Conservation (phyloP, 164 flowering plant species). For the Houttuynia cordata region DNA sequence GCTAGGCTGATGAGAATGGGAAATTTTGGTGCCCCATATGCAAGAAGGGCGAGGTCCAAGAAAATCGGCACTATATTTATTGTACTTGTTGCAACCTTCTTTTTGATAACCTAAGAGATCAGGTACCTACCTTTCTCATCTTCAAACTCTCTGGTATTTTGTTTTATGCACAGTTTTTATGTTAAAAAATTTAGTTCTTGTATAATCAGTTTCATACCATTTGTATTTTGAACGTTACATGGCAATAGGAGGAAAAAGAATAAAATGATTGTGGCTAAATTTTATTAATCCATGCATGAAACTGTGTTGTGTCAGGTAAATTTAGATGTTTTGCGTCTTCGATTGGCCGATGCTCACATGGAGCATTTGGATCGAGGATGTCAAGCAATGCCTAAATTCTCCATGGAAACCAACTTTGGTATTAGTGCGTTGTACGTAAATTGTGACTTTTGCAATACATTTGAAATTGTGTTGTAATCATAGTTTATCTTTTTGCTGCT, state of each 20-base stretch:
- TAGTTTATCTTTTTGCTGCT: neutral
- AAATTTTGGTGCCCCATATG: conserved; percentile 85
- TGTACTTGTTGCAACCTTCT: conserved; percentile 56
- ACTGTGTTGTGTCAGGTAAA: conserved; percentile 34
- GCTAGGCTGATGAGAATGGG: conserved; percentile 14
- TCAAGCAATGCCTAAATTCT: conserved; percentile 52
- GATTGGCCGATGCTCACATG: conserved; percentile 58
- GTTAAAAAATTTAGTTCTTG: neutral
- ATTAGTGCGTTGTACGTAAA: conserved; percentile 64
- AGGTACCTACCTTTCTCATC: conserved; percentile 25
- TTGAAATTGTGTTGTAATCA: conserved; percentile 59
- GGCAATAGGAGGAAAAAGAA: neutral
- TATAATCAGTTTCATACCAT: neutral
- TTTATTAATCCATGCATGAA: no score
- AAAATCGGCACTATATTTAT: conserved; percentile 34
- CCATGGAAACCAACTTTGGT: conserved; percentile 48
- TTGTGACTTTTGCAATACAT: conserved; percentile 52
- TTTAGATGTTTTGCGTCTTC: conserved; percentile 36
- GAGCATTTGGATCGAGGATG: conserved; percentile 89
- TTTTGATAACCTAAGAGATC: conserved; percentile 41
- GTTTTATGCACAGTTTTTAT: neutral
- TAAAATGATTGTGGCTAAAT: neutral
- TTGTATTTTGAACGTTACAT: no score
- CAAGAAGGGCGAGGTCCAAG: conserved; percentile 56
- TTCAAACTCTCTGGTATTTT: neutral